Evolutionary conservation across 352 stramenopile genomes (phyloP).

Genomic region (Globisporangium parvum): DNA sequence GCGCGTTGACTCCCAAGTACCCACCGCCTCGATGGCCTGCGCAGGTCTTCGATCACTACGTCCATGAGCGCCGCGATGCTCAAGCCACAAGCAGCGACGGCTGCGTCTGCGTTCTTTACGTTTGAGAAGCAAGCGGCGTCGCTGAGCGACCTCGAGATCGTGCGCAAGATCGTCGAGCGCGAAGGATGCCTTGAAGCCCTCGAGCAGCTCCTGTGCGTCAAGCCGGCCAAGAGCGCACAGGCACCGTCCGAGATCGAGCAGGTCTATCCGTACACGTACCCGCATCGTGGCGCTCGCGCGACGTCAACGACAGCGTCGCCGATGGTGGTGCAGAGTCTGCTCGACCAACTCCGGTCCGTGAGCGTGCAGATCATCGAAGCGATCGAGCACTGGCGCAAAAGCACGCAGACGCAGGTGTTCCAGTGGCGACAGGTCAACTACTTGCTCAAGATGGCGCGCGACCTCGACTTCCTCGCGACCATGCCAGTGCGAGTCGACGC

Average conservation of each 20-base stretch:
- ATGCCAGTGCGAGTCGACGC: constrained; percentile 24
- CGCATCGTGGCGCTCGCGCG: not conserved
- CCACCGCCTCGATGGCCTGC: no score
- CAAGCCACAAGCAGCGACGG: not conserved
- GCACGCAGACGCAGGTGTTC: constrained; percentile 33
- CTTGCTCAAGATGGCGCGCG: constrained; percentile 67
- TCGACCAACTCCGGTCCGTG: constrained; percentile 55
- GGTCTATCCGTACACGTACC: constrained; percentile 20
- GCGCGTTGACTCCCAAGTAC: no score
- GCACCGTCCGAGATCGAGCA: constrained; percentile 9
- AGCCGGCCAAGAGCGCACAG: not conserved
- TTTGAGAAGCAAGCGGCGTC: constrained; percentile 33
- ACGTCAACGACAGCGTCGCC: constrained; percentile 26
- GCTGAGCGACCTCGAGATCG: constrained; percentile 50
- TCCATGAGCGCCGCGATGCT: not conserved
- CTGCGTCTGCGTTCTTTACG: constrained; percentile 20
- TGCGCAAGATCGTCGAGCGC: constrained; percentile 75
- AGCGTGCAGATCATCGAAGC: constrained; percentile 64
- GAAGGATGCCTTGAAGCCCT: constrained; percentile 76
- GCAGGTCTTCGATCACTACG: constrained; percentile 11
- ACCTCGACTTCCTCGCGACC: constrained; percentile 51
- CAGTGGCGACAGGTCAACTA: constrained; percentile 76
- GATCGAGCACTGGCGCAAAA: constrained; percentile 49
- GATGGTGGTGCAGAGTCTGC: constrained; percentile 55
- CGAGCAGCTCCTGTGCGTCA: constrained; percentile 33